Evolutionary conservation across 352 stramenopile genomes (phyloP), one percentile per base, ranked within the genome.

Genomic region (Ochromonadaceae sp.): DNA sequence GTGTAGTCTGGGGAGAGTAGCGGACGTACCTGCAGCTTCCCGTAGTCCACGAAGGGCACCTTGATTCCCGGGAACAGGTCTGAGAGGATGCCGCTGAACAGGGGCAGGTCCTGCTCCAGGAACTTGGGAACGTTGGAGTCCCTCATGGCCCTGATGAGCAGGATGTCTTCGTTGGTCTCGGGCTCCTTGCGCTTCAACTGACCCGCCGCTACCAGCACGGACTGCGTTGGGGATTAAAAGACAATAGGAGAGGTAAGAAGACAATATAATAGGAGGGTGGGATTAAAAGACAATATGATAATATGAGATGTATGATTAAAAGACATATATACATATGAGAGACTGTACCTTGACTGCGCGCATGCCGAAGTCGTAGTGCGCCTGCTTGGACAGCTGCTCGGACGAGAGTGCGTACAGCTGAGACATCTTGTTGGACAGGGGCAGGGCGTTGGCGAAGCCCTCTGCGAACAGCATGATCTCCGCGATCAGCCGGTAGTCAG

Each of bases 391-490:
- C 30, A 96, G 69, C 53, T 95, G 87, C 52, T 95, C 87, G 65
- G 80, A 91, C 7, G 82, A 87, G 0, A 95, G 75, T 12, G 85
- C 86, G 65, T 95, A 95, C 14, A 95, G 70, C 67, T 94, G 84
- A 17, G 81, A 88, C 84, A 95, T 95, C 56, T 95, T 93, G 76
- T 92, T 87, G 7, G 84, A 92, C 0, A 95, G 75, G 5, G 82
- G 83, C 15, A 92, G 63, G 2, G 85, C 85, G 68, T 93, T 93
- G 14, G 85, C 83, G 77, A 95, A 95, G 0, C 86, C 87, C 69
- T 95, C 81, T 0, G 84, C 88, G 65, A 95, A 95, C 31, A 95
- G 76, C 59, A 95, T 87, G 67, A 95, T 95, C 71, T 95, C 87
- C 4, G 85, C 87, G 65, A 95, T 95, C 9, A 95, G 59, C 2